These are phyloP conservation scores for Penicillium bovifimosum DNA, from an alignment of 495 filamentous ascomycete genomes.

Conservation along the genomic window DNA sequence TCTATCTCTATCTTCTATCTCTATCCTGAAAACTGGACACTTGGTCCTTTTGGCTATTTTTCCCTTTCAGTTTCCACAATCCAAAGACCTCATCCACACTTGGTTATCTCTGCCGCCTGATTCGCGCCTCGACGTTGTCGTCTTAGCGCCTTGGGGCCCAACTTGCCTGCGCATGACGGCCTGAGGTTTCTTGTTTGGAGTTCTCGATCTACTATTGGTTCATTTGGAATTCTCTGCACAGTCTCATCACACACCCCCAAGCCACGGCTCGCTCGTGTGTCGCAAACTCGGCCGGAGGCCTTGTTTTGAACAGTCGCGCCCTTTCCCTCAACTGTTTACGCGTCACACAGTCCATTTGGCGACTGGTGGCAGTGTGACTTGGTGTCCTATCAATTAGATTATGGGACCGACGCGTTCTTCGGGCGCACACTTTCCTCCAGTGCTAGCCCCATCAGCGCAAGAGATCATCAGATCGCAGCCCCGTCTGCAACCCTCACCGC, in stretches of 20 bases:
- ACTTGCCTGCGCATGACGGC: slow-evolving; percentile 22
- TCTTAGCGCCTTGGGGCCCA: slow-evolving; percentile 26
- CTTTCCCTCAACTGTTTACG: slow-evolving; percentile 16
- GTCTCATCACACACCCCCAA: slow-evolving; percentile 10
- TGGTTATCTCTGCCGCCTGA: slow-evolving; percentile 5
- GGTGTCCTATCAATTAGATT: slow-evolving; percentile 9
- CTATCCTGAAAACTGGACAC: not conserved
- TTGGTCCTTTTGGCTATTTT: not conserved
- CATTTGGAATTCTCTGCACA: slow-evolving; percentile 17
- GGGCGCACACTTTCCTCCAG: slow-evolving; percentile 59
- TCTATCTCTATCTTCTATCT: slow-evolving; percentile 1
- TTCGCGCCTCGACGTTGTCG: slow-evolving; percentile 4
- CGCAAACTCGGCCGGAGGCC: slow-evolving; percentile 4
- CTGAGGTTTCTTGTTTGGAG: slow-evolving; percentile 16
- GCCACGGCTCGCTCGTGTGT: slow-evolving; percentile 2
- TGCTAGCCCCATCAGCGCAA: slow-evolving; percentile 49
- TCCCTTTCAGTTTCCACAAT: not conserved
- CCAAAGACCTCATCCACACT: slow-evolving; percentile 1
- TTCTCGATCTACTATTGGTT: slow-evolving; percentile 13
- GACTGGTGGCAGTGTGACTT: slow-evolving; percentile 11
- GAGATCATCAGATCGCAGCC: slow-evolving; percentile 44
- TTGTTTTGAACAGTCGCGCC: slow-evolving; percentile 11
- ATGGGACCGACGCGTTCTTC: slow-evolving; percentile 64
- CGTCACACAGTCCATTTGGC: slow-evolving; percentile 21
- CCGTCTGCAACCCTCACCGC: slow-evolving; percentile 41